These are phyloP conservation scores for Limnanthes douglasii DNA, from an alignment of 345 rosid genomes.

Conservation along the genomic window DNA sequence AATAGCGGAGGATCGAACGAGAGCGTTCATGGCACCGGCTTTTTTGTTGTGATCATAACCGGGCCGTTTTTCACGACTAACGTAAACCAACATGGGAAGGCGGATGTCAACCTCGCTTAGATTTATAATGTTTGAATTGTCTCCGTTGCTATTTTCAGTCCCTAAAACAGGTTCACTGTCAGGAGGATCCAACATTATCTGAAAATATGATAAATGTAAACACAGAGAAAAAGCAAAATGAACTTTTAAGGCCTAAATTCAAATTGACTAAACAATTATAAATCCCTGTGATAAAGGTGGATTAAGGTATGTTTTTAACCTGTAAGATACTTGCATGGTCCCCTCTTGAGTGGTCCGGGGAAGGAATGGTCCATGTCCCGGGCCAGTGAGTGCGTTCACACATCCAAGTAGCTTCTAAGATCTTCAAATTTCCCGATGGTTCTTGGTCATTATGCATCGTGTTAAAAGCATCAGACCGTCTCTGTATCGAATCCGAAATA, in stretches of 20 bases:
- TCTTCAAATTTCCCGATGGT: constrained; percentile 32
- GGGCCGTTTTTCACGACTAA: constrained; percentile 73
- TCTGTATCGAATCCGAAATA: constrained; percentile 46
- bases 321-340: constrained; percentile 78
- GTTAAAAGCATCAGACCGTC: constrained; percentile 68
- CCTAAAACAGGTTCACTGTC: constrained; percentile 25
- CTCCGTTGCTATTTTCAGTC: constrained; percentile 5
- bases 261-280: background rate
- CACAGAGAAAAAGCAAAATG: background rate
- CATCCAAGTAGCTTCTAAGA: constrained; percentile 84
- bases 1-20: constrained; percentile 69
- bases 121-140: constrained; percentile 14
- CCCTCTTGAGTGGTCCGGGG: constrained; percentile 49
- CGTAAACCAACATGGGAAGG: constrained; percentile 69
- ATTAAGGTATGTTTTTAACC: constrained; percentile 13
- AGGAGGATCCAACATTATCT: constrained; percentile 79
- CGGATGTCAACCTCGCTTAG: constrained; percentile 56
- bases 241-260: background rate
- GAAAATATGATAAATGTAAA: too few relatives aligned
- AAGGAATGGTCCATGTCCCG: constrained; percentile 54
- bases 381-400: constrained; percentile 78
- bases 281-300: too few relatives aligned
- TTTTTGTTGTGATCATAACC: constrained; percentile 90
- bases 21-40: constrained; percentile 91
- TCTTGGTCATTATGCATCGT: too few relatives aligned